Conservation (phyloP, 1,284 basidiomycete genomes). For the Agaricales sp. region DNA sequence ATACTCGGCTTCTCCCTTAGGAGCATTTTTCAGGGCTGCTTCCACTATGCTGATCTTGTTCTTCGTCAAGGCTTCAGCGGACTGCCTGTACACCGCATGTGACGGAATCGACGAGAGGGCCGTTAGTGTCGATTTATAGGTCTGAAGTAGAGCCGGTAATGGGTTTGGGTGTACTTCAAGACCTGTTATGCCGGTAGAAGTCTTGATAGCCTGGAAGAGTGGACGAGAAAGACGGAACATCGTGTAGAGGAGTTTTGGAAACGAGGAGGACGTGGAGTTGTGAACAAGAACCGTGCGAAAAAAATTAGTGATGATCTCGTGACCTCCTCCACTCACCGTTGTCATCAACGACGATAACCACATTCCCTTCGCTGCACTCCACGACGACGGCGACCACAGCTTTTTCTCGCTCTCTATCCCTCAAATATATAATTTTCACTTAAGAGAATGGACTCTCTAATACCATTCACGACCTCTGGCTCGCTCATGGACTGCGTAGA, state of each 20-base stretch:
- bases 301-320: too few relatives aligned
- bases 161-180: constrained; percentile 70
- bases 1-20: not conserved
- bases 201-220: constrained; percentile 54
- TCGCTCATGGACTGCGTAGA: constrained; percentile 96
- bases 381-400: too few relatives aligned
- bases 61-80: constrained; percentile 80
- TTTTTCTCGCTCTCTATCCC: too few relatives aligned
- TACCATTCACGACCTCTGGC: constrained; percentile 94
- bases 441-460: constrained; percentile 87
- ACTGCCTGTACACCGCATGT: constrained; percentile 85
- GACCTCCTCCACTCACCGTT: too few relatives aligned
- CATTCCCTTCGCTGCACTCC: too few relatives aligned
- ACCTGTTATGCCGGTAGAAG: constrained; percentile 73
- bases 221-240: constrained; percentile 80
- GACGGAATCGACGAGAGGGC: constrained; percentile 65
- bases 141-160: constrained; percentile 65
- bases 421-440: too few relatives aligned
- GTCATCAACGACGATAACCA: too few relatives aligned
- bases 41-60: constrained; percentile 73
- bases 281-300: too few relatives aligned
- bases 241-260: constrained; percentile 14
- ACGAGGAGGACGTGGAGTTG: not conserved
- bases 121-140: constrained; percentile 75
- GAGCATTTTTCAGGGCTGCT: constrained; percentile 46